A percentile compares a stretch with the other conserved stretches of the same genome.
Conservation (phyloP, 257 asterid genomes). For the Verbena officinalis region DNA sequence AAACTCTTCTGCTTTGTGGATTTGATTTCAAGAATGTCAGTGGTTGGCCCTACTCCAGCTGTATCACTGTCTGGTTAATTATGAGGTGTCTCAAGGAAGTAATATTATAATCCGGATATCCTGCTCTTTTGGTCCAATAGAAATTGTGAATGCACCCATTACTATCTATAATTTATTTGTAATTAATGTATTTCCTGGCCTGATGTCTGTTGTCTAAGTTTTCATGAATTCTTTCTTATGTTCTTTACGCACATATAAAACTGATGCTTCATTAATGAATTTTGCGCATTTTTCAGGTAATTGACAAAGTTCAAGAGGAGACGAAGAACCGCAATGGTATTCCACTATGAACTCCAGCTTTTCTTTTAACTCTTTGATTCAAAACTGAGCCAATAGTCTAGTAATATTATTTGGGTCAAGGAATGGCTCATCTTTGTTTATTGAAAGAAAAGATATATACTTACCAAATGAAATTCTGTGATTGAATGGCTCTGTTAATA, state of each 20-base stretch:
- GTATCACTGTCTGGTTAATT: conserved; percentile 14
- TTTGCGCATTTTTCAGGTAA: conserved; percentile 48
- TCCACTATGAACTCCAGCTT: not conserved
- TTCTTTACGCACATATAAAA: not conserved
- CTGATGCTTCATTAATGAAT: conserved; percentile 14
- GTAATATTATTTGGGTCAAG: conserved; percentile 1
- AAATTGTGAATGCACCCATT: not conserved
- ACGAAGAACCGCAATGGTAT: conserved; percentile 60
- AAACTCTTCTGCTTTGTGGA: conserved; percentile 9
- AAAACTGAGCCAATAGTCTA: not conserved
- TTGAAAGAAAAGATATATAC: not conserved
- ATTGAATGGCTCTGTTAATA: too few species aligned
- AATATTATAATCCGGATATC: not conserved
- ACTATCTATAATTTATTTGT: not conserved
- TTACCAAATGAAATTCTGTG: too few species aligned
- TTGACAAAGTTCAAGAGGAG: conserved; percentile 74
- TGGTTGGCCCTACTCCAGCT: not conserved
- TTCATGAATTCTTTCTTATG: not conserved
- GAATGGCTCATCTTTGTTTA: conserved; percentile 9
- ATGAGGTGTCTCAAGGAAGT: not conserved
- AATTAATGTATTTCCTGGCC: not conserved
- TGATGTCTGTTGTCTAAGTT: not conserved
- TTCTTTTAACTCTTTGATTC: not conserved
- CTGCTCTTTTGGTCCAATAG: not conserved
- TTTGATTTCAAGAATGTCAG: conserved; percentile 2